Evolutionary conservation across 257 asterid species (phyloP).

Genomic region (Penstemon eatonii): DNA sequence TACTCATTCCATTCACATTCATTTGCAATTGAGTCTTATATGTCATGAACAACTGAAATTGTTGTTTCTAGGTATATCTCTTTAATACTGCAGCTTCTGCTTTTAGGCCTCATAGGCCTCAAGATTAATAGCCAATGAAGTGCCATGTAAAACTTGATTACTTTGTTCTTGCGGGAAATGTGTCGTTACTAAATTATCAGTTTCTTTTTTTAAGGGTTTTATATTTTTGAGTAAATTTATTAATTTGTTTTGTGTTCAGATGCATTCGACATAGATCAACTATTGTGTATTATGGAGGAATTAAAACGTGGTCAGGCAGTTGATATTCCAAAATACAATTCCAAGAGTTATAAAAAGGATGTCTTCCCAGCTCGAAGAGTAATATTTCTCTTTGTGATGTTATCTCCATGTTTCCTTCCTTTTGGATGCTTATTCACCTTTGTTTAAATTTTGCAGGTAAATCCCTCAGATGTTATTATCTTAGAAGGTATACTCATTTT

Average conservation of each 20-base stretch:
- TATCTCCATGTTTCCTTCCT: neutral
- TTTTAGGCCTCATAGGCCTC: conserved; percentile 9
- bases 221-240: conserved; percentile 2
- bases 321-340: conserved; percentile 93
- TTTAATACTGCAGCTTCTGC: conserved; percentile 24
- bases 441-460: conserved; percentile 60
- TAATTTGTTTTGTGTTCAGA: conserved; percentile 44
- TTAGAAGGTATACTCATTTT: conserved; percentile 97
- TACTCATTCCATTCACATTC: too few relatives aligned
- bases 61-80: conserved; percentile 23
- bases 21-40: too few relatives aligned
- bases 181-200: too few relatives aligned
- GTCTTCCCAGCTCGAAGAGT: conserved; percentile 84
- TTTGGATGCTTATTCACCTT: conserved; percentile 19
- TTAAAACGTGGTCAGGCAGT: conserved; percentile 83
- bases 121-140: too few relatives aligned
- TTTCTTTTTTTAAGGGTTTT: neutral
- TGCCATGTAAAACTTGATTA: too few relatives aligned
- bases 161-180: too few relatives aligned
- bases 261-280: conserved; percentile 79
- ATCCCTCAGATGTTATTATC: conserved; percentile 96
- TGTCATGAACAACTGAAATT: conserved; percentile 8
- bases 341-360: conserved; percentile 75
- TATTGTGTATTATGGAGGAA: conserved; percentile 70
- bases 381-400: conserved; percentile 10